Evolutionary conservation across 176 grass and related monocot species (phyloP), one percentile per base, ranked within the genome.

Genomic region (Zea luxurians): DNA sequence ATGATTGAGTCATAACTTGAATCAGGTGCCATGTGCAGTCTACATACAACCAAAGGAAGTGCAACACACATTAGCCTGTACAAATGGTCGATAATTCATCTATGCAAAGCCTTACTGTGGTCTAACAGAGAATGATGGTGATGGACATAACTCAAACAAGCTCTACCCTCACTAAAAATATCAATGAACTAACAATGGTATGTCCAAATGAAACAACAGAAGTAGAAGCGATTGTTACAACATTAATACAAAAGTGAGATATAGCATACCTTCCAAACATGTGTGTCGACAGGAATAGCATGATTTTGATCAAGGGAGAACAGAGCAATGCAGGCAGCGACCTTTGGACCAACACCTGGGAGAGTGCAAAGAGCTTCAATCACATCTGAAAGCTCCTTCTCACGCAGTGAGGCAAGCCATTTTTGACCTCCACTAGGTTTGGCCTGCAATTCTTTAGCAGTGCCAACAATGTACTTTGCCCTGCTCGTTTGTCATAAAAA

Each of bases 231-330:
- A 8, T n/a, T 69, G 21, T 59, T 59, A 63, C 13, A 68, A 21
- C 20, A 87, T 6, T 41, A 34, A 37, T 2, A 58, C 17, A 68
- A n/a, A 66, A 58, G 43, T 35, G 8, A 73, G 61, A 84, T 36
- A 75, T 75, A 67, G 10, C 20, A 75, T 68, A 98, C 92, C 91
- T 92, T 89, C 92, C 92, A 94, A 68, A 94, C 96, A 87, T 98
- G 96, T 62, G 89, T 98, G 45, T 98, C 96, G 3, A 98, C 88
- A 83, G 92, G 96, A 85, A 98, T 84, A 61, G 89, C 89, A 77
- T 98, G 96, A 60, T 98, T 90, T 79, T 98, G 85, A 75, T 98
- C 89, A 38, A 98, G 91, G 42, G 96, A 98, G 85, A 98, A 98
- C 17, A 98, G 84, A 70, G 89, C 89, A 81, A 98, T 90, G 76